phyloP scores from a whole-genome alignment of 345 rosid species.

The Gossypium ekmanianum region DNA sequence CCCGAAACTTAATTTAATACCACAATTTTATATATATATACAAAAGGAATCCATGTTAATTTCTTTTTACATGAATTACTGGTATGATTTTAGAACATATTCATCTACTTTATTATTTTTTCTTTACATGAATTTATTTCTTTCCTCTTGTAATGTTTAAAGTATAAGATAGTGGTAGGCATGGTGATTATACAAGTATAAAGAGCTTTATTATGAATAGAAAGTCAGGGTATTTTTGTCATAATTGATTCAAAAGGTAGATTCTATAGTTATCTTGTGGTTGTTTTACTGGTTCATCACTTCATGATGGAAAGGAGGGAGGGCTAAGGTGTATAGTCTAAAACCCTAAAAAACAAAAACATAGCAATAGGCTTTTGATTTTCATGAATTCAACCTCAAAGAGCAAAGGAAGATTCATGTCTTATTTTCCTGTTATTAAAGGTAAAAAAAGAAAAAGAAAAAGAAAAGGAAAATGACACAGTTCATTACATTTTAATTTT shows the following conservation, averaged over 20 bases:
- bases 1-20: background rate
- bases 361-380: conserved; percentile 24
- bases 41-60: too few relatives aligned
- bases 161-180: conserved; percentile 8
- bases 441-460: background rate
- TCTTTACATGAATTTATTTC: background rate
- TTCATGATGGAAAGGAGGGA: conserved; percentile 37
- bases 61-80: background rate
- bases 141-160: conserved; percentile 11
- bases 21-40: too few relatives aligned
- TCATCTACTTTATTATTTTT: background rate
- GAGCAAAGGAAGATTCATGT: conserved; percentile 11
- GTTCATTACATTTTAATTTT: background rate
- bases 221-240: conserved; percentile 34
- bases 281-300: conserved; percentile 28
- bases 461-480: background rate
- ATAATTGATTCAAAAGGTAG: conserved; percentile 26
- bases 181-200: conserved; percentile 1
- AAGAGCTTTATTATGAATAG: background rate
- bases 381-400: conserved; percentile 8
- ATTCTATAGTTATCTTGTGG: conserved; percentile 32
- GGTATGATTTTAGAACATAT: background rate
- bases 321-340: conserved; percentile 16
- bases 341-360: conserved; percentile 15
- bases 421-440: background rate